Conservation (phyloP, 257 asterid species). For the Fraxinus anomala region DNA sequence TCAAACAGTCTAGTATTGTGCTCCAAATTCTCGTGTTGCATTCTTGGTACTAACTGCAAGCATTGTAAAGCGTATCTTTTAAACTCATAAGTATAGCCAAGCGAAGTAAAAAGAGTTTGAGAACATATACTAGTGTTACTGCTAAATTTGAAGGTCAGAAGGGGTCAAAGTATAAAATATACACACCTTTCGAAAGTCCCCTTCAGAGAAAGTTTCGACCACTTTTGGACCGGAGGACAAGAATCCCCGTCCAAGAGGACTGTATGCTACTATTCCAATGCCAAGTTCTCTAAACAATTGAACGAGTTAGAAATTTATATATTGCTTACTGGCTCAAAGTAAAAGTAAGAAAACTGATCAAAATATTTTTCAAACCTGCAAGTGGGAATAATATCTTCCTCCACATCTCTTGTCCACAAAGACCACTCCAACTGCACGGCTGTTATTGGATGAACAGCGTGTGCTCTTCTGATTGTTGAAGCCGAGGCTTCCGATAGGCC, state of each 20-base stretch:
- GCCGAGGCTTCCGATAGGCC: conserved; percentile 52
- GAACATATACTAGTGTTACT: no score
- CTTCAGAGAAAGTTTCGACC: conserved; percentile 32
- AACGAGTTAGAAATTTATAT: background rate
- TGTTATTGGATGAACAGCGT: conserved; percentile 51
- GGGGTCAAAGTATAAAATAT: background rate
- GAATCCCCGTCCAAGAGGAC: conserved; percentile 55
- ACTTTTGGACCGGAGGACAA: conserved; percentile 41
- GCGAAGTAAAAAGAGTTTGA: no score
- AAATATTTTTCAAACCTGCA: conserved; percentile 41
- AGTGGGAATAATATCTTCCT: conserved; percentile 46
- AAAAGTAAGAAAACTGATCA: no score
- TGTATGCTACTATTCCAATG: conserved; percentile 46
- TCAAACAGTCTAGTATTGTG: conserved; percentile 14
- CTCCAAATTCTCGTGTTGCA: conserved; percentile 26
- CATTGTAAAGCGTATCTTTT: background rate
- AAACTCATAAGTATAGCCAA: no score
- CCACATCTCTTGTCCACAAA: conserved; percentile 51
- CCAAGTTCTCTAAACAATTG: conserved; percentile 43
- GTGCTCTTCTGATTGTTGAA: conserved; percentile 53
- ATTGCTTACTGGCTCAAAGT: background rate
- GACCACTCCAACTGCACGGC: conserved; percentile 54
- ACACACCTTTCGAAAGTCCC: conserved; percentile 38
- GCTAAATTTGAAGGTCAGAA: background rate
- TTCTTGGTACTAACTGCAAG: conserved; percentile 14